Evolutionary conservation across 768 basidiomycete genomes (phyloP), one percentile per base, ranked within the genome.

Genomic region (Panaeolus cyanescens): DNA sequence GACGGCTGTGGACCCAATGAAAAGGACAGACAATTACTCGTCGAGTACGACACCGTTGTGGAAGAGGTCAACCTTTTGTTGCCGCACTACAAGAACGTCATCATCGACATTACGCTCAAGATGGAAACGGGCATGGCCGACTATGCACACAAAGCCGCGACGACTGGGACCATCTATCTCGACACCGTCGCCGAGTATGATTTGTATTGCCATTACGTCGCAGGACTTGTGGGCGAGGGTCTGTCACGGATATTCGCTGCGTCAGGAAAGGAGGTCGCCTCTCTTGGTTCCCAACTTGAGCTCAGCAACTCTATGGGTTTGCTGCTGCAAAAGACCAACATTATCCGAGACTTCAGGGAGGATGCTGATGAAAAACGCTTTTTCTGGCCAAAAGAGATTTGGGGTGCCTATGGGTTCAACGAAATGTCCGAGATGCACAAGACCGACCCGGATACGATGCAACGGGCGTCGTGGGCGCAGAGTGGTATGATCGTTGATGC

Each of bases 141-240:
- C 74, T 99, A 91, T 70, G 89, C 93, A 1, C 92, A 93, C 75
- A 87, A 88, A 65, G 89, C 93, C 5, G 89, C 89, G 5, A 77
- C 88, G 5, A 86, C 86, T 0, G 88, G 87, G 55, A 78, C 84
- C 42, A 82, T 87, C 64, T 89, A 90, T 68, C 82, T 97, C 58
- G 83, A 86, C 45, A 87, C 90, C 5, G 76, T 95, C 57, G 80
- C 86, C 34, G 95, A 97, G 66, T 99, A 95, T 77, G 94, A 98
- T 73, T 84, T 99, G 13, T 99, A 99, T 76, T 99, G 96, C 72
- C 96, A 99, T 74, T 98, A 95, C 71, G 96, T 99, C 66, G 96
- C 96, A 0, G 96, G 96, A 2, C 89, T 99, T 59, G 96, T 99
- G 61, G 96, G 96, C 33, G 96, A 99, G 74, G 96, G 96, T 50